Percentiles rank a stretch among this genome's conserved stretches.
phyloP scores from a whole-genome alignment of 2,329 filamentous ascomycete species.

The Beauveria bassiana region DNA sequence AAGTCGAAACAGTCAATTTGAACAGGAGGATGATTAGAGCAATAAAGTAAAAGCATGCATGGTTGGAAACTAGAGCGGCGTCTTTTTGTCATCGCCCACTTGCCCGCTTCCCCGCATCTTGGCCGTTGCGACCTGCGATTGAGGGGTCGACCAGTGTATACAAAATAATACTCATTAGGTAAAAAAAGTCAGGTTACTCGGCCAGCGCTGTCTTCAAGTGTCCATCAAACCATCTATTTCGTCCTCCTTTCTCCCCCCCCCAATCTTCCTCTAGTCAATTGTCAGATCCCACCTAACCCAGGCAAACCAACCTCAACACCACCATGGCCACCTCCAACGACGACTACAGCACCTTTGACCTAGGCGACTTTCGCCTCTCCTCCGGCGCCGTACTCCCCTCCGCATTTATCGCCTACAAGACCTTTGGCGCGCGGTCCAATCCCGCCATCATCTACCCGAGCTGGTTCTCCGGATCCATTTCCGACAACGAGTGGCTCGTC shows the following conservation, averaged over 20 bases:
- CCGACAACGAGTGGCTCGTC: slow-evolving; percentile 69
- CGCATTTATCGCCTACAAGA: slow-evolving; percentile 70
- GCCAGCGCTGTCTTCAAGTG: not conserved
- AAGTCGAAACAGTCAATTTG: too few relatives aligned
- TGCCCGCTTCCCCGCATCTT: too few relatives aligned
- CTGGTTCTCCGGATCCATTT: slow-evolving; percentile 58
- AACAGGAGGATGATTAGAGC: too few relatives aligned
- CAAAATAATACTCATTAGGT: too few relatives aligned
- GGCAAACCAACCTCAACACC: not conserved
- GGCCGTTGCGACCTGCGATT: too few relatives aligned
- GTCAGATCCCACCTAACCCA: too few relatives aligned
- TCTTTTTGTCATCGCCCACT: too few relatives aligned
- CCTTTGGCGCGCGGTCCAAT: slow-evolving; percentile 53
- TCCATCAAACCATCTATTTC: not conserved
- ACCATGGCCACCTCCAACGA: not conserved
- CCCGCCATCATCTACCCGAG: slow-evolving; percentile 69
- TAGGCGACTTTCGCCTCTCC: slow-evolving; percentile 61
- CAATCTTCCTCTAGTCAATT: too few relatives aligned
- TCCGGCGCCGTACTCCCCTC: slow-evolving; percentile 53
- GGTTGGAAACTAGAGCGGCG: too few relatives aligned
- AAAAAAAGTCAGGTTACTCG: not conserved
- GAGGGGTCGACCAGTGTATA: too few relatives aligned
- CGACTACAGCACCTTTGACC: slow-evolving; percentile 37
- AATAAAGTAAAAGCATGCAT: too few relatives aligned
- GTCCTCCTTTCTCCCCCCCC: not conserved